A percentile compares a stretch with the other conserved stretches of the same genome.
phyloP scores from a whole-genome alignment of 495 filamentous ascomycete genomes.

The Annulohypoxylon moriforme region DNA sequence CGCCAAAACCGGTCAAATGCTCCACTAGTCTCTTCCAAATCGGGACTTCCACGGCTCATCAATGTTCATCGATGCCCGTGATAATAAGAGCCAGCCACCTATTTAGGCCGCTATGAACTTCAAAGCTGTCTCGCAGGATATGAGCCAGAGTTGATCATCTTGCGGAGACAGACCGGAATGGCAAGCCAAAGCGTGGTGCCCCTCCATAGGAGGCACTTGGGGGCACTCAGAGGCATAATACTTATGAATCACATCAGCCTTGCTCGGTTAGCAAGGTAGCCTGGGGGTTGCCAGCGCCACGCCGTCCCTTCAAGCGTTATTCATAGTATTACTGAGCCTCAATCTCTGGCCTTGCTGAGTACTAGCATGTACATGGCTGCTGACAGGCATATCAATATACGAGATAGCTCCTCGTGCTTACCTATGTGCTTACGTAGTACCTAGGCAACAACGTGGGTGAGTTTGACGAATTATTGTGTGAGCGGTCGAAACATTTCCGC shows the following conservation, averaged over 20 bases:
- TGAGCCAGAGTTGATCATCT: conserved; percentile 5
- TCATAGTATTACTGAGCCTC: conserved; percentile 27
- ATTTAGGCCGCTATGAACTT: conserved; percentile 22
- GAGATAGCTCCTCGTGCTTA: background rate
- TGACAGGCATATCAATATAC: conserved; percentile 1
- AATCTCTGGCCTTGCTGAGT: conserved; percentile 1
- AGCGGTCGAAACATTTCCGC: background rate
- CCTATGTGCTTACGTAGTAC: background rate
- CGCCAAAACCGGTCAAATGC: conserved; percentile 35
- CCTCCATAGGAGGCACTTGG: background rate
- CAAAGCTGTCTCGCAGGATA: conserved; percentile 17
- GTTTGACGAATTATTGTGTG: background rate
- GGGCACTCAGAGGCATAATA: background rate
- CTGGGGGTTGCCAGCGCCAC: conserved; percentile 12
- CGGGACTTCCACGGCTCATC: conserved; percentile 29
- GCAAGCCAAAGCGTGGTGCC: conserved; percentile 15
- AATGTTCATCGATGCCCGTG: conserved; percentile 34
- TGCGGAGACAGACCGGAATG: background rate
- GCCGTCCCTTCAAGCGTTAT: conserved; percentile 5
- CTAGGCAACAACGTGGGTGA: background rate
- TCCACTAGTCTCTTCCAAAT: conserved; percentile 42
- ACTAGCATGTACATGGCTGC: background rate
- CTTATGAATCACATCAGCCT: conserved; percentile 19
- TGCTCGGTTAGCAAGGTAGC: conserved; percentile 2
- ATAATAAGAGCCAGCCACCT: conserved; percentile 28